Conservation (phyloP, 495 filamentous ascomycete species). For the Annulohypoxylon nitens region DNA sequence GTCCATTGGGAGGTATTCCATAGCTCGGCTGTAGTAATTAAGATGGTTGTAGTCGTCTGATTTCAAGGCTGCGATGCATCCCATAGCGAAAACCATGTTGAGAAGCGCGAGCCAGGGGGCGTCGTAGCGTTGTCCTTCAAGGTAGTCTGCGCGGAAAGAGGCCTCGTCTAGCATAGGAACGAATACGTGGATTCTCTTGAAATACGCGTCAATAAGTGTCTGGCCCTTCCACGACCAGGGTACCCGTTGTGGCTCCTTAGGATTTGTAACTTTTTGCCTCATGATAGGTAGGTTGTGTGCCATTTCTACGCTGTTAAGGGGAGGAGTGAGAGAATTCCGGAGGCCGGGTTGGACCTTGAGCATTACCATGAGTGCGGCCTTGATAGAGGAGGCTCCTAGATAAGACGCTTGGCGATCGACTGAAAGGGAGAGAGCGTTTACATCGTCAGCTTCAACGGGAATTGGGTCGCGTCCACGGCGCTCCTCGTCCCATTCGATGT, state of each 20-base stretch:
- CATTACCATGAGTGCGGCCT: slow-evolving; percentile 84
- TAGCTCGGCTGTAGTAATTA: slow-evolving; percentile 78
- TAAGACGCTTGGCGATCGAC: slow-evolving; percentile 80
- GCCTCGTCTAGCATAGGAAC: slow-evolving; percentile 83
- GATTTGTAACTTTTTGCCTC: slow-evolving; percentile 58
- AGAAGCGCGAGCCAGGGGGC: slow-evolving; percentile 80
- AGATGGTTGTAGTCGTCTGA: slow-evolving; percentile 78
- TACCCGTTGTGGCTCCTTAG: slow-evolving; percentile 67
- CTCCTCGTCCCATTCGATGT: slow-evolving; percentile 71
- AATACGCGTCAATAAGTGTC: slow-evolving; percentile 80
- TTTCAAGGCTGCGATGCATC: slow-evolving; percentile 77
- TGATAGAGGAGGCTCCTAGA: slow-evolving; percentile 84
- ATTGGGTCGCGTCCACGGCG: slow-evolving; percentile 68
- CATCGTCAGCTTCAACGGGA: slow-evolving; percentile 81
- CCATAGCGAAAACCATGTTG: slow-evolving; percentile 86
- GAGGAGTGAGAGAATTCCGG: slow-evolving; percentile 67
- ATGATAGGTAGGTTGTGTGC: slow-evolving; percentile 62
- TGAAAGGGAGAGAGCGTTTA: slow-evolving; percentile 83
- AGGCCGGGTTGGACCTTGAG: slow-evolving; percentile 78
- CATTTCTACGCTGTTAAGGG: slow-evolving; percentile 62
- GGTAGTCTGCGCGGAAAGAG: slow-evolving; percentile 78
- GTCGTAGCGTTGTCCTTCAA: slow-evolving; percentile 74
- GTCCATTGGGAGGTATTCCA: slow-evolving; percentile 75
- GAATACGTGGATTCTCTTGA: slow-evolving; percentile 79
- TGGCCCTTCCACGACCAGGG: slow-evolving; percentile 71